Evolutionary conservation across 345 rosid species (phyloP).

Genomic region (Sonneratia alba): DNA sequence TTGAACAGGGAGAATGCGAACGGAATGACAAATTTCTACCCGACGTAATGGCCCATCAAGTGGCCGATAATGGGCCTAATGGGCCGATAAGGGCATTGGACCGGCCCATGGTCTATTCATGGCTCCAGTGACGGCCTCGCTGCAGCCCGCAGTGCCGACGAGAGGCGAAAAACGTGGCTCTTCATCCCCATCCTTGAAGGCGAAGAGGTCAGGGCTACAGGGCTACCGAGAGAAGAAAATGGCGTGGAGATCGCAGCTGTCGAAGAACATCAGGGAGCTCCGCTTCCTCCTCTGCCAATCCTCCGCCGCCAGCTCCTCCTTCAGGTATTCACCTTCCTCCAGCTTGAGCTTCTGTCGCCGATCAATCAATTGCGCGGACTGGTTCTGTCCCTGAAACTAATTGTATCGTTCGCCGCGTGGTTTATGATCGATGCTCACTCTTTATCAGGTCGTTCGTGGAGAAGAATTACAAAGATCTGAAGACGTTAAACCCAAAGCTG

Average conservation of each 20-base stretch:
- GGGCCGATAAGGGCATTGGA: background rate
- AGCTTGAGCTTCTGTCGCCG: background rate
- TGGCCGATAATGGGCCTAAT: background rate
- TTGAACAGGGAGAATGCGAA: too few species aligned
- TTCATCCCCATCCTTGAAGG: background rate
- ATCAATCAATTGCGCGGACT: background rate
- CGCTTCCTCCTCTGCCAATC: constrained; percentile 64
- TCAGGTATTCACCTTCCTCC: constrained; percentile 30
- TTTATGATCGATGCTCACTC: background rate
- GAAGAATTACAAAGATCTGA: constrained; percentile 76
- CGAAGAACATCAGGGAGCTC: constrained; percentile 35
- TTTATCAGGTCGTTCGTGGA: constrained; percentile 59
- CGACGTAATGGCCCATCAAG: too few species aligned
- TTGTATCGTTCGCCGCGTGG: background rate
- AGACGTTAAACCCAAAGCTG: constrained; percentile 78
- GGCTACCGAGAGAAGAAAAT: background rate
- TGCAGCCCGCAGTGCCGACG: background rate
- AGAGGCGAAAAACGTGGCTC: background rate
- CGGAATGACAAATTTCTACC: too few species aligned
- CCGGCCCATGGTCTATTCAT: background rate
- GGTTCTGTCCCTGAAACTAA: background rate
- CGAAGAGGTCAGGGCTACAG: background rate
- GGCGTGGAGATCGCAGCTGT: constrained; percentile 17
- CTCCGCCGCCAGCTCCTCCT: constrained; percentile 56
- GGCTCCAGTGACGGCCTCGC: background rate